phyloP scores from a whole-genome alignment of 2,329 filamentous ascomycete species.

The Calonectria ilicicola region DNA sequence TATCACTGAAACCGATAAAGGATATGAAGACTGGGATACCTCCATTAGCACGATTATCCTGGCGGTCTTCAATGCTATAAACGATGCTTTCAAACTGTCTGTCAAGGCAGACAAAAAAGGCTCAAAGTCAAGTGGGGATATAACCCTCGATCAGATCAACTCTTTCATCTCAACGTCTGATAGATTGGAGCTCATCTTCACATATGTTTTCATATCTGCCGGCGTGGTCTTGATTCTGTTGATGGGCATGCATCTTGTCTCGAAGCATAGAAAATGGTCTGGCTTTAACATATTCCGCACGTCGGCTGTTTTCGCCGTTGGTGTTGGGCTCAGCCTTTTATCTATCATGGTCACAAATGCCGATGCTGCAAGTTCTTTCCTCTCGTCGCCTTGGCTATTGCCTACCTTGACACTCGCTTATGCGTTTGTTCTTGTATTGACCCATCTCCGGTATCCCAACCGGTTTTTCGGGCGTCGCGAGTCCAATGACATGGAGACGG shows the following conservation, averaged over 20 bases:
- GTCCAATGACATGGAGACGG: not conserved
- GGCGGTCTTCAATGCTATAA: constrained; percentile 1
- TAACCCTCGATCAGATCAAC: not conserved
- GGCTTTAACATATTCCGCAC: constrained; percentile 13
- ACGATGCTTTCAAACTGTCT: constrained; percentile 13
- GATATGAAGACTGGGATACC: not conserved
- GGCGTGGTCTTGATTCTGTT: not conserved
- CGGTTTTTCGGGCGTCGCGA: not conserved
- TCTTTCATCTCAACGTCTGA: not conserved
- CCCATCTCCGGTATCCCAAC: constrained; percentile 40
- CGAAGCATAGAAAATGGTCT: constrained; percentile 6
- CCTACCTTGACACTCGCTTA: constrained; percentile 12
- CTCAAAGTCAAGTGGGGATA: not conserved
- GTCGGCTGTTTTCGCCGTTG: not conserved
- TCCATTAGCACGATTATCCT: not conserved
- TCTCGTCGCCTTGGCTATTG: constrained; percentile 10
- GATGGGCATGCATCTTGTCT: not conserved
- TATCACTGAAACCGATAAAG: not conserved
- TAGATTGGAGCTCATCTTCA: constrained; percentile 5
- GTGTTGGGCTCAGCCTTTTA: not conserved
- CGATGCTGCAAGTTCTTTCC: not conserved
- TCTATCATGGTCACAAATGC: not conserved
- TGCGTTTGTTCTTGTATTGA: constrained; percentile 38
- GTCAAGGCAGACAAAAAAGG: not conserved
- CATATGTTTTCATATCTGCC: constrained; percentile 7